phyloP scores from a whole-genome alignment of 495 filamentous ascomycete genomes.

The Geopyxis carbonaria region DNA sequence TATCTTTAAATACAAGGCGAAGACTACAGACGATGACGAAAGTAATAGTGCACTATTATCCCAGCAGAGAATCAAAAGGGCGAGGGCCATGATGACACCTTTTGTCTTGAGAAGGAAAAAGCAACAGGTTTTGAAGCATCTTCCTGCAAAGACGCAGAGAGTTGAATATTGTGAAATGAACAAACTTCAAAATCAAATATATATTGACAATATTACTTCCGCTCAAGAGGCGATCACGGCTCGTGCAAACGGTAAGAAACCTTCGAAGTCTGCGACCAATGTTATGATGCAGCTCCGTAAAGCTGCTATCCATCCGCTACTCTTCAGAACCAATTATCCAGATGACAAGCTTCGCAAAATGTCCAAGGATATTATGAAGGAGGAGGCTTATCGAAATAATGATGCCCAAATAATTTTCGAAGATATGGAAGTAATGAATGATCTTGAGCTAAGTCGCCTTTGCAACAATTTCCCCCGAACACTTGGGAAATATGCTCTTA shows the following conservation, averaged over 20 bases:
- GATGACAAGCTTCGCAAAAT: slow-evolving; percentile 61
- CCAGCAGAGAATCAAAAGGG: slow-evolving; percentile 64
- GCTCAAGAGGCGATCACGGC: slow-evolving; percentile 39
- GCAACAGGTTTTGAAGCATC: slow-evolving; percentile 73
- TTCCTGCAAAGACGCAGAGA: slow-evolving; percentile 63
- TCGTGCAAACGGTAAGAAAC: slow-evolving; percentile 40
- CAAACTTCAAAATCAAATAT: slow-evolving; percentile 48
- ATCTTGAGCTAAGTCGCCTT: slow-evolving; percentile 69
- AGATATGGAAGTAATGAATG: slow-evolving; percentile 56
- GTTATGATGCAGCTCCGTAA: slow-evolving; percentile 83
- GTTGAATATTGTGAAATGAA: slow-evolving; percentile 70
- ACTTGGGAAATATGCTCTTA: slow-evolving; percentile 51
- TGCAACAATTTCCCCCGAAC: slow-evolving; percentile 51
- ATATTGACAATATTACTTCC: slow-evolving; percentile 41
- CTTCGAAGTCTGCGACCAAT: slow-evolving; percentile 43
- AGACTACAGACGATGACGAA: slow-evolving; percentile 54
- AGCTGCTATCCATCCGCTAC: slow-evolving; percentile 79
- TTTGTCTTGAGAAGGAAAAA: slow-evolving; percentile 91
- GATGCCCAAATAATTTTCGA: slow-evolving; percentile 48
- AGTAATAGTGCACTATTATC: slow-evolving; percentile 56
- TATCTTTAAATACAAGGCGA: slow-evolving; percentile 81
- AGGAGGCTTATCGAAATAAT: slow-evolving; percentile 41
- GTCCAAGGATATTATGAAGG: slow-evolving; percentile 52
- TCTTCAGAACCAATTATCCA: slow-evolving; percentile 65
- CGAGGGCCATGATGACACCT: slow-evolving; percentile 81